Evolutionary conservation across 2,329 filamentous ascomycete species (phyloP).

Genomic region (Aspergillus amoenus): DNA sequence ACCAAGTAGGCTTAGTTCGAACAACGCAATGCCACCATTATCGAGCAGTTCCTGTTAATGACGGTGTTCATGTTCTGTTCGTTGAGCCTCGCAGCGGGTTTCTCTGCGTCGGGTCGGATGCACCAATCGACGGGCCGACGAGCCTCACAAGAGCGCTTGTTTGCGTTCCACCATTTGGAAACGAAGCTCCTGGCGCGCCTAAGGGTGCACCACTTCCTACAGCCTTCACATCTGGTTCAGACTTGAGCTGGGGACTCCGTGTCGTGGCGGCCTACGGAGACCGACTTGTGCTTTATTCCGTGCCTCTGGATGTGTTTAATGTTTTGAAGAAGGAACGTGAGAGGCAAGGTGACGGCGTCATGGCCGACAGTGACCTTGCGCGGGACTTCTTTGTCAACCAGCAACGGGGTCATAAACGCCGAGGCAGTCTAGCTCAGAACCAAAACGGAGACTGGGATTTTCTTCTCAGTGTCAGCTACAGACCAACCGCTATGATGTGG

Average conservation of each 20-base stretch:
- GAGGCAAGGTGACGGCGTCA: constrained; percentile 30
- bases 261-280: constrained; percentile 57
- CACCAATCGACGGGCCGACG: constrained; percentile 56
- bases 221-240: constrained; percentile 57
- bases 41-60: constrained; percentile 62
- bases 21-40: constrained; percentile 59
- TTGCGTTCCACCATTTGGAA: constrained; percentile 46
- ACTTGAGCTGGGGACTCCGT: constrained; percentile 58
- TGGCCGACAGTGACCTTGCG: constrained; percentile 35
- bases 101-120: constrained; percentile 63
- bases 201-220: constrained; percentile 43
- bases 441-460: constrained; percentile 44
- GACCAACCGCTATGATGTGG: constrained; percentile 43
- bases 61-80: constrained; percentile 65
- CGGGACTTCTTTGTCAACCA: constrained; percentile 34
- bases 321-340: constrained; percentile 36
- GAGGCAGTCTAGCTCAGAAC: constrained; percentile 33
- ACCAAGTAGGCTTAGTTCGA: constrained; percentile 36
- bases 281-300: constrained; percentile 58
- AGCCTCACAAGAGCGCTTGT: constrained; percentile 60
- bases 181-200: constrained; percentile 8
- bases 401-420: constrained; percentile 25
- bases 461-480: constrained; percentile 35
- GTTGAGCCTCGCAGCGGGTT: constrained; percentile 58
- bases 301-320: constrained; percentile 58